Percentiles rank a stretch among this genome's conserved stretches.
phyloP scores from a whole-genome alignment of 139 green algal species.

The Chlorella sp. region DNA sequence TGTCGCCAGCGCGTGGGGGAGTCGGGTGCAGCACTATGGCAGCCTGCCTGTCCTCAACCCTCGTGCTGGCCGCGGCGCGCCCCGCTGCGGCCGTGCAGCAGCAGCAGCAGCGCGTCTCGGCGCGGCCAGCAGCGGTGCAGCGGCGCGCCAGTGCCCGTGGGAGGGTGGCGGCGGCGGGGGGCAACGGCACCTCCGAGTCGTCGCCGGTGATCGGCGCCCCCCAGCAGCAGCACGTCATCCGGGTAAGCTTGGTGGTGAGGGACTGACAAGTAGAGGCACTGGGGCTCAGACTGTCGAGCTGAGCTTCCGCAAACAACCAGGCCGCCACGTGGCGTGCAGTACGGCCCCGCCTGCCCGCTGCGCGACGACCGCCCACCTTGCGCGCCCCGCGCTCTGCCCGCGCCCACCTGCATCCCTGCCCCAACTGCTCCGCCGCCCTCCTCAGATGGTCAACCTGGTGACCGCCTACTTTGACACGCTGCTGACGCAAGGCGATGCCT shows the following conservation, averaged over 20 bases:
- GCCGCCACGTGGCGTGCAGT: no score
- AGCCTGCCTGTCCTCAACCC: no score
- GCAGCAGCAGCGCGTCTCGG: conserved; percentile 12
- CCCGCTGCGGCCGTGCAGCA: no score
- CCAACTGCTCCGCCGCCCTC: background rate
- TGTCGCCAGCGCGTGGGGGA: no score
- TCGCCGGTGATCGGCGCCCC: conserved; percentile 16
- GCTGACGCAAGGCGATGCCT: conserved; percentile 6
- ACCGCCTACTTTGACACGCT: conserved; percentile 22
- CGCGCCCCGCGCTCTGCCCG: background rate
- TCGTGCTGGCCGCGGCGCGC: no score
- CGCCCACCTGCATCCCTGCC: background rate
- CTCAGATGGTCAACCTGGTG: conserved; percentile 32
- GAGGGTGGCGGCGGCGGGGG: background rate
- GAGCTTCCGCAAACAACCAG: no score
- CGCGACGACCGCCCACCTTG: no score
- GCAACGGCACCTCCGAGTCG: conserved; percentile 2
- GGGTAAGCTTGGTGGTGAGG: background rate
- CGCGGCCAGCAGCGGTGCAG: conserved; percentile 7
- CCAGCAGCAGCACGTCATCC: conserved; percentile 30
- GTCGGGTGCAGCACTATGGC: no score
- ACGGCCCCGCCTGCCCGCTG: no score
- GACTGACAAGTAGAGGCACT: no score
- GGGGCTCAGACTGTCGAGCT: no score
- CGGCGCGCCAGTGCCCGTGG: background rate